A percentile compares a stretch with the other conserved stretches of the same genome.
Conservation (phyloP, 306 rosid species). For the Cucurbita ficifolia region DNA sequence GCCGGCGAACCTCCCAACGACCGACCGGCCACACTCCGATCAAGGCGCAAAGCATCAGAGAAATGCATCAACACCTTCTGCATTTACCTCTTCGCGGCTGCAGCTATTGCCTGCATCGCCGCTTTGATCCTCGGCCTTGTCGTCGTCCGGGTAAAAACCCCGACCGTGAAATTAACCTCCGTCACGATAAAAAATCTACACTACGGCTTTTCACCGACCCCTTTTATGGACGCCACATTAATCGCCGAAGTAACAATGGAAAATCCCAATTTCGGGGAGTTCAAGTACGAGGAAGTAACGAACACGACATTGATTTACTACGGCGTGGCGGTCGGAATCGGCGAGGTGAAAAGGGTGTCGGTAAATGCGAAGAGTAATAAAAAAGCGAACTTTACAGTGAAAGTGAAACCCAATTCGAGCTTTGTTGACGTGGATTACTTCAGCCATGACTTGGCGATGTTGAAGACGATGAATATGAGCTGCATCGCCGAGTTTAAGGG, state of each 20-base stretch:
- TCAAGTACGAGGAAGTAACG: not conserved
- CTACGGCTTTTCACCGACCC: not conserved
- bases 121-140: not conserved
- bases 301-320: not conserved
- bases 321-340: not conserved
- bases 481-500: not conserved
- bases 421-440: not conserved
- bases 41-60: not conserved
- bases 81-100: not conserved
- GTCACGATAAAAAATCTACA: not conserved
- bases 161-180: not conserved
- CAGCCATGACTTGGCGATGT: not conserved
- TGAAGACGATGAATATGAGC: slow-evolving; percentile 8
- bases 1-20: not conserved
- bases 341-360: not conserved
- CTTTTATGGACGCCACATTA: not conserved
- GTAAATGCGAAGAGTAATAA: not conserved
- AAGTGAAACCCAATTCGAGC: slow-evolving; percentile 1
- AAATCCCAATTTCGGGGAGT: not conserved
- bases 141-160: not conserved
- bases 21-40: not conserved
- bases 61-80: not conserved
- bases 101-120: not conserved
- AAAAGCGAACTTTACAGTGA: not conserved
- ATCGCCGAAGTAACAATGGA: not conserved